Evolutionary conservation across 352 stramenopile species (phyloP), one percentile per base, ranked within the genome.

Genomic region (Globisporangium sylvaticum): DNA sequence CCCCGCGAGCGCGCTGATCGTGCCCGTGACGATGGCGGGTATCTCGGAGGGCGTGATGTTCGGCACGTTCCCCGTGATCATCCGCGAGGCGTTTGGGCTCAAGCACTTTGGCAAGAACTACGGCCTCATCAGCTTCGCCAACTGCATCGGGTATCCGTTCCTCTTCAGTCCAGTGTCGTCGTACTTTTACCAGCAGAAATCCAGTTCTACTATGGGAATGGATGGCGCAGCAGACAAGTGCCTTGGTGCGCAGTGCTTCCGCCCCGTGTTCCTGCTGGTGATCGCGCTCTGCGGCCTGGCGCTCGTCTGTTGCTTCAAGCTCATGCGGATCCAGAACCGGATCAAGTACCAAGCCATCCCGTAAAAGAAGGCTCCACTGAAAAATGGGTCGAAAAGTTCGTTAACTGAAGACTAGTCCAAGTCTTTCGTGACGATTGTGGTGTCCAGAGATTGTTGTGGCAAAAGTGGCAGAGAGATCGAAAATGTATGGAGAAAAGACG

Each of bases 51-150:
- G 87, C 34, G 78, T 90, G 44, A 92, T 95, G 81, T 95, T 93
- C 46, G 83, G 77, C 59, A 84, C 79, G 54, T 95, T 91, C 61
- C 84, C 87, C 2, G 85, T 95, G 27, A 81, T 95, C 52, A 81
- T 91, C 57, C 87, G 87, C 34, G 87, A 95, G 53, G 76, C 87
- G 42, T 95, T 94, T 63, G 87, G 87, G 15, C 50, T 89, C 24
- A 73, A 73, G 44, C 83, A 95, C 70, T 93, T 89, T 72, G 87
- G 87, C 55, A 94, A 94, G 65, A 95, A 95, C 68, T 95, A 90
- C 62, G 87, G 87, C 6, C 77, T 93, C 53, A 68, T 95, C 58
- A 92, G 84, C 34, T 65, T 93, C 25, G 87, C 87, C 54, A 95
- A 94, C 72, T 90, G 80, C 62, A 80, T 94, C 50, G 87, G 87